These are phyloP conservation scores for Suillus clintonianus DNA, from an alignment of 768 basidiomycete genomes.

Conservation along the genomic window DNA sequence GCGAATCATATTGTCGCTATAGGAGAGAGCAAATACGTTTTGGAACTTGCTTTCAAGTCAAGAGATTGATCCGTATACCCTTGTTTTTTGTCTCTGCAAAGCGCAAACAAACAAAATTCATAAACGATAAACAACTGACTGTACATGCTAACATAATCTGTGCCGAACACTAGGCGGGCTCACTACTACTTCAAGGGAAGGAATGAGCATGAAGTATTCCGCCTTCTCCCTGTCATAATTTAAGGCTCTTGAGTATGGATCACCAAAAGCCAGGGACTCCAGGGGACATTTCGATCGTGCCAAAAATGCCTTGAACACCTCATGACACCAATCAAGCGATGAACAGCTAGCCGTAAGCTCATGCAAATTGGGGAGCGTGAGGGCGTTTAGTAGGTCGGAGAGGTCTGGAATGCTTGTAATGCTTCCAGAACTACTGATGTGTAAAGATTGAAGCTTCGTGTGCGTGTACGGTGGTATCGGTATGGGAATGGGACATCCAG, in stretches of 20 bases:
- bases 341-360: neutral
- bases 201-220: neutral
- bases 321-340: neutral
- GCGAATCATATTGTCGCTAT: neutral
- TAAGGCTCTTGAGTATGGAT: too few relatives aligned
- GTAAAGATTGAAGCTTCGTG: conserved; percentile 11
- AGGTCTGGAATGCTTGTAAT: too few relatives aligned
- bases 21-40: neutral
- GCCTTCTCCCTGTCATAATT: neutral
- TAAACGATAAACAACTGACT: neutral
- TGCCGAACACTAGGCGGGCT: neutral
- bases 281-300: neutral
- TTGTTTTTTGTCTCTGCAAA: too few relatives aligned
- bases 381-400: neutral
- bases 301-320: neutral
- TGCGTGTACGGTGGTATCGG: conserved; percentile 6
- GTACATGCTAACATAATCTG: too few relatives aligned
- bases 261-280: neutral
- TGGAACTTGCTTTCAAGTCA: neutral
- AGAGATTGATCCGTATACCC: too few relatives aligned
- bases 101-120: neutral
- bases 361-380: neutral
- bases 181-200: neutral
- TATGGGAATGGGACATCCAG: neutral
- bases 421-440: too few relatives aligned